These are phyloP conservation scores for Capillidium rhysosporum DNA, from an alignment of 371 early-diverging fungal species.

Conservation along the genomic window DNA sequence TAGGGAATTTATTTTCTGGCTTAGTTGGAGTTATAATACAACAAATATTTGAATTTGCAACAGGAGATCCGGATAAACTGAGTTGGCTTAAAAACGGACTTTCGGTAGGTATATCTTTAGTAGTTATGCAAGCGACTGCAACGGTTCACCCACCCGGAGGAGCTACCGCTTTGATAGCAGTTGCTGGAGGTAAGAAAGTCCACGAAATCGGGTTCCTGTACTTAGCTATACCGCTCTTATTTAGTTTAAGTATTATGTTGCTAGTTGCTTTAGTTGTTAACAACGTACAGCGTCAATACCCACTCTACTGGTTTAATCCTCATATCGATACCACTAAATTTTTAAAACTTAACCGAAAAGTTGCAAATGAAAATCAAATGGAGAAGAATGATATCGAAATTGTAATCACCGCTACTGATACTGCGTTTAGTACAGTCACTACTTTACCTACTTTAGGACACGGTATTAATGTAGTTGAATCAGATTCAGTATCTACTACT, in stretches of 20 bases:
- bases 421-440: too few species aligned
- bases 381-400: too few species aligned
- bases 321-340: not conserved
- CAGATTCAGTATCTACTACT: too few species aligned
- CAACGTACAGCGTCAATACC: constrained; percentile 42
- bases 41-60: constrained; percentile 25
- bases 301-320: constrained; percentile 40
- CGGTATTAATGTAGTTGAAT: too few species aligned
- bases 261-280: constrained; percentile 37
- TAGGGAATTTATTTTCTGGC: constrained; percentile 39
- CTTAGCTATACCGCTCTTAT: constrained; percentile 27
- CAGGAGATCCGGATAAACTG: constrained; percentile 15
- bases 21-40: constrained; percentile 36
- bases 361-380: too few species aligned
- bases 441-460: too few species aligned
- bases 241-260: constrained; percentile 29
- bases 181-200: constrained; percentile 18
- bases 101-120: constrained; percentile 39
- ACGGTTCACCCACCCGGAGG: constrained; percentile 58
- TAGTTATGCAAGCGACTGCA: constrained; percentile 39
- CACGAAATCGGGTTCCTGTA: constrained; percentile 32
- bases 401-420: too few species aligned
- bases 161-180: constrained; percentile 47
- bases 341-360: too few species aligned
- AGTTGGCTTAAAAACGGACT: constrained; percentile 46